Evolutionary conservation across 225 moss, liverwort and hornwort genomes (phyloP).

Genomic region (Bryoerythrophyllum caledonicum): DNA sequence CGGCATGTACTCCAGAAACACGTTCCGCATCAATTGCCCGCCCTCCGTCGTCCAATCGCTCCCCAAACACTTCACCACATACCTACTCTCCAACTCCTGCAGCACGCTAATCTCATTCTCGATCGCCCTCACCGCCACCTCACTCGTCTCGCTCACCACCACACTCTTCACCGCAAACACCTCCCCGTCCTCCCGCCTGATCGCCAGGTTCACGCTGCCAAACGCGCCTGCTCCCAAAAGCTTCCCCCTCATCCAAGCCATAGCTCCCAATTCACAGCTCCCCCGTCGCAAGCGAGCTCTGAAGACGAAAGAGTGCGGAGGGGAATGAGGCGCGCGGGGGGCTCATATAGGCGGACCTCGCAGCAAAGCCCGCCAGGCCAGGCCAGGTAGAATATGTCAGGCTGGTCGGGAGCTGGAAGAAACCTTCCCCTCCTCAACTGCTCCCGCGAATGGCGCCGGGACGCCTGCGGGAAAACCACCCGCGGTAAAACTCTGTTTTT

Average conservation of each 20-base stretch:
- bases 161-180: slow-evolving; percentile 94
- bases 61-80: slow-evolving; percentile 74
- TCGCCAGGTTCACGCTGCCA: slow-evolving; percentile 89
- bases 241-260: slow-evolving; percentile 86
- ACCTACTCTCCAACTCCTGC: slow-evolving; percentile 67
- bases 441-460: slow-evolving; percentile 39
- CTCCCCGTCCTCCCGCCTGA: slow-evolving; percentile 65
- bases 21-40: slow-evolving; percentile 66
- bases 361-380: slow-evolving; percentile 24
- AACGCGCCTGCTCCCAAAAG: slow-evolving; percentile 92
- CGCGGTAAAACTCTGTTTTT: too few species aligned
- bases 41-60: slow-evolving; percentile 68
- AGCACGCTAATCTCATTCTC: slow-evolving; percentile 87
- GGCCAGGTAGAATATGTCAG: slow-evolving; percentile 37
- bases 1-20: slow-evolving; percentile 95
- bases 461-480: slow-evolving; percentile 25
- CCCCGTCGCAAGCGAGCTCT: too few species aligned
- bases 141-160: slow-evolving; percentile 51
- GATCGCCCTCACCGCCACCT: slow-evolving; percentile 59
- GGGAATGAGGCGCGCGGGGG: neutral
- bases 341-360: neutral
- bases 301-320: neutral
- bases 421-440: slow-evolving; percentile 21
- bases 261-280: neutral
- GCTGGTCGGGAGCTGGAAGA: slow-evolving; percentile 21